Percentiles rank a stretch among this genome's conserved stretches.
Conservation (phyloP, 257 asterid species). For the Lycium barbarum region DNA sequence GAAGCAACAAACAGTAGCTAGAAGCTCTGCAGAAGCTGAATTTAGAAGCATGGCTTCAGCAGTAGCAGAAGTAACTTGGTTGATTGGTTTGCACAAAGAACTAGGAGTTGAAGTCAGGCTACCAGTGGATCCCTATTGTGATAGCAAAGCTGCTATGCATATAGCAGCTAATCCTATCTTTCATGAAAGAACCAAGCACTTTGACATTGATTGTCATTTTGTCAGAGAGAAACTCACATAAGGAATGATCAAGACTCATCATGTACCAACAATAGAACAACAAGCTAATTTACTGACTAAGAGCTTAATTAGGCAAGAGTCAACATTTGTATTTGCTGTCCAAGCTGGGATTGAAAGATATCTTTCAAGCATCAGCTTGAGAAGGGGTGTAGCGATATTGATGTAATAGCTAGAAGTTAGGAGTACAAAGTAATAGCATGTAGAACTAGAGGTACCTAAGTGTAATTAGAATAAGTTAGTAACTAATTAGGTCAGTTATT, state of each 20-base stretch:
- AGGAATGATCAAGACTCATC: neutral
- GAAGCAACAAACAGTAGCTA: neutral
- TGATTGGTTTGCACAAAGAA: neutral
- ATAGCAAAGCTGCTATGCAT: neutral
- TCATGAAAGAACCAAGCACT: neutral
- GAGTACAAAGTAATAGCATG: too few species aligned
- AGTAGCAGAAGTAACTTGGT: neutral
- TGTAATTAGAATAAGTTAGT: too few species aligned
- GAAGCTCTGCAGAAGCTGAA: neutral
- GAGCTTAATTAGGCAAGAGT: neutral
- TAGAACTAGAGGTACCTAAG: too few species aligned
- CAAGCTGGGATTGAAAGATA: neutral
- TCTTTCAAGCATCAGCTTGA: neutral
- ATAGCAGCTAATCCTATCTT: neutral
- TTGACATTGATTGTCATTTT: neutral
- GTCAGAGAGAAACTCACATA: neutral
- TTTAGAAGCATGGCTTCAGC: neutral
- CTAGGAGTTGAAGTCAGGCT: neutral
- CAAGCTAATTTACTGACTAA: neutral
- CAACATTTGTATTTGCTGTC: neutral
- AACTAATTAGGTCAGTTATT: too few species aligned
- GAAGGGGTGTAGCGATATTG: neutral
- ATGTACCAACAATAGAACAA: neutral
- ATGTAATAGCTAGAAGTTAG: too few species aligned
- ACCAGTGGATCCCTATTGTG: rapidly evolving